These are phyloP conservation scores for Inga laurina DNA, from an alignment of 306 rosid genomes.

Conservation along the genomic window DNA sequence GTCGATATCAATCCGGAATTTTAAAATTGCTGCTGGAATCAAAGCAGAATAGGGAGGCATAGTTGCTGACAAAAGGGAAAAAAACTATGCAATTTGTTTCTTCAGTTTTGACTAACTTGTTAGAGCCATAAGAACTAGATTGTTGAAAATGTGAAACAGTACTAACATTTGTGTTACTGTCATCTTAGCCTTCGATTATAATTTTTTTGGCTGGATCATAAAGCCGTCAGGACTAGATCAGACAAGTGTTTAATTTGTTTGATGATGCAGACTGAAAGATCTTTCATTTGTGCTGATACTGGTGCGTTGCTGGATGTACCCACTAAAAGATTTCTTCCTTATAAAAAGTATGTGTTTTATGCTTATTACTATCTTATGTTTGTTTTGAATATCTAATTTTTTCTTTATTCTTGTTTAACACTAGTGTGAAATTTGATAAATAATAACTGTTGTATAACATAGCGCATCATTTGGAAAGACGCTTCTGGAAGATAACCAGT, in stretches of 20 bases:
- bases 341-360: slow-evolving; percentile 61
- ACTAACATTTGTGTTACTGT: neutral
- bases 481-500: slow-evolving; percentile 3
- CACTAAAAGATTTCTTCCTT: slow-evolving; percentile 56
- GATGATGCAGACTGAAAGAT: slow-evolving; percentile 73
- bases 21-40: neutral
- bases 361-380: slow-evolving; percentile 21
- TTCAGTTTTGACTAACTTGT: neutral
- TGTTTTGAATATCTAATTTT: neutral
- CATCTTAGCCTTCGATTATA: neutral
- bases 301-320: slow-evolving; percentile 77
- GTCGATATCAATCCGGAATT: slow-evolving; percentile 4
- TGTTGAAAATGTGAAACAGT: neutral
- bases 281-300: slow-evolving; percentile 83
- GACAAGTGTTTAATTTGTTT: slow-evolving; percentile 31
- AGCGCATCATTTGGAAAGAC: slow-evolving; percentile 9
- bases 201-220: neutral
- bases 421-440: slow-evolving; percentile 15
- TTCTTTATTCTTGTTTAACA: neutral
- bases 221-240: neutral
- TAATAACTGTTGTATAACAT: slow-evolving; percentile 16
- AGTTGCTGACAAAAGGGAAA: neutral
- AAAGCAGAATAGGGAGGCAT: slow-evolving; percentile 6
- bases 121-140: neutral
- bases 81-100: neutral